Base-by-base conservation (phyloP, 768 basidiomycete species). In the Crepidotus variabilis region DNA sequence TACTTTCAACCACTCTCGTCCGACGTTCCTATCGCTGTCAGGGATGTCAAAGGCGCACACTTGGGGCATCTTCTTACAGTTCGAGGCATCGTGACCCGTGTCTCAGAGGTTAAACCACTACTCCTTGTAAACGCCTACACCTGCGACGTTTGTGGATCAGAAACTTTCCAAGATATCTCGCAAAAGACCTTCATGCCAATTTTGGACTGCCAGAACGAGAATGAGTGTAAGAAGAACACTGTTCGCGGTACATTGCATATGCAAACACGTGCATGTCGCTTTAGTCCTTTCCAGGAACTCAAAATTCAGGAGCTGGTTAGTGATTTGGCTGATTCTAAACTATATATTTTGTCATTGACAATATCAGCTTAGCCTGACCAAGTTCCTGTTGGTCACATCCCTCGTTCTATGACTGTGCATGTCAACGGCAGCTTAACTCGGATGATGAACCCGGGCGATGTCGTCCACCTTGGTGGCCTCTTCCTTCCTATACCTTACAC, bases 361-460 rank as follows among this genome's bases (percentile, higher is more conserved):
- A 20, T 34, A 11, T 50, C 50, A n/a, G 39, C 56, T 0, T 63
- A 94, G 94, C 91, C 96, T 22, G 96, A 98, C 66, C 97, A 99
- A 86, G 97, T 99, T 0, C 97, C 97, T 21, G 96, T 99, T 48
- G 97, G 97, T 3, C 97, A 99, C 69, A 99, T 99, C 56, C 97
- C 97, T 21, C 88, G 97, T 36, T 94, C 95, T 2, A 98, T 98
- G 97, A 94, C 94, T 0, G 71, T 97, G n/a, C 94, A 99, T 67
- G 79, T 98, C 33, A 86, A 92, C 60, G 97, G 97, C 21, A 87
- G 81, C 57, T 80, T 97, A 34, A 95, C 94, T 7, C 89, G 97
- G 32, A 77, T 82, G 57, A 87, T 98, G 85, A 94, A 88, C 65
- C 97, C 97, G 0, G 97, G 97, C 23, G 97, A 99, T 67, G 88